These are phyloP conservation scores for Solanum virginianum DNA, from an alignment of 257 asterid species.

Conservation along the genomic window DNA sequence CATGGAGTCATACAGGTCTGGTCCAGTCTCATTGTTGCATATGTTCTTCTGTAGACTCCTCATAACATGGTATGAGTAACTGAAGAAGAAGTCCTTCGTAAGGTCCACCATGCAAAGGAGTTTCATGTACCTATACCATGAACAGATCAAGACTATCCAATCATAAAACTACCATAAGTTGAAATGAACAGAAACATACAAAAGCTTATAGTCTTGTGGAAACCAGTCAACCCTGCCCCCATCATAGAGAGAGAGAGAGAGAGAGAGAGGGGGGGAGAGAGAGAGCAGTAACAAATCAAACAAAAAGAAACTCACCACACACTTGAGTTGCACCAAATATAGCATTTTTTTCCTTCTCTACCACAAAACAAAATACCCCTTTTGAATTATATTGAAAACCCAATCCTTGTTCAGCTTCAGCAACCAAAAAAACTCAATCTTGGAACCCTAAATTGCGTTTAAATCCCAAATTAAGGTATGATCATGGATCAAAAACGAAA, in stretches of 20 bases:
- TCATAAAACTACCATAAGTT: not conserved
- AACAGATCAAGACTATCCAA: slow-evolving; percentile 1
- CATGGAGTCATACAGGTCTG: slow-evolving; percentile 73
- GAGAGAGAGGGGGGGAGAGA: not conserved
- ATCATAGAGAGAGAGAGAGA: not conserved
- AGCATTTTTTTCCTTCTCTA: slow-evolving; percentile 23
- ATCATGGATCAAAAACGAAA: not conserved
- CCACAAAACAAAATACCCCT: not conserved
- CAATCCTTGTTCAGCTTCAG: not conserved
- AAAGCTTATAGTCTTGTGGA: not conserved
- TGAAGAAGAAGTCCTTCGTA: slow-evolving; percentile 94
- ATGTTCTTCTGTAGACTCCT: slow-evolving; percentile 83
- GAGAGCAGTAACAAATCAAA: not conserved
- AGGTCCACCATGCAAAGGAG: slow-evolving; percentile 93
- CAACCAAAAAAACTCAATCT: not conserved
- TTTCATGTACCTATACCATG: slow-evolving; percentile 67
- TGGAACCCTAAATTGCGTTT: not conserved
- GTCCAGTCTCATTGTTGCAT: slow-evolving; percentile 44
- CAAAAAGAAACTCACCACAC: slow-evolving; percentile 8
- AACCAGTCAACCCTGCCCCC: not conserved
- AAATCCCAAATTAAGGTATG: not conserved
- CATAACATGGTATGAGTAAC: slow-evolving; percentile 96
- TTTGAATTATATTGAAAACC: not conserved
- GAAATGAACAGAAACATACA: not conserved
- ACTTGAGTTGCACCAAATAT: slow-evolving; percentile 39